phyloP scores from a whole-genome alignment of 768 basidiomycete genomes.

The Kondoa malvinella region DNA sequence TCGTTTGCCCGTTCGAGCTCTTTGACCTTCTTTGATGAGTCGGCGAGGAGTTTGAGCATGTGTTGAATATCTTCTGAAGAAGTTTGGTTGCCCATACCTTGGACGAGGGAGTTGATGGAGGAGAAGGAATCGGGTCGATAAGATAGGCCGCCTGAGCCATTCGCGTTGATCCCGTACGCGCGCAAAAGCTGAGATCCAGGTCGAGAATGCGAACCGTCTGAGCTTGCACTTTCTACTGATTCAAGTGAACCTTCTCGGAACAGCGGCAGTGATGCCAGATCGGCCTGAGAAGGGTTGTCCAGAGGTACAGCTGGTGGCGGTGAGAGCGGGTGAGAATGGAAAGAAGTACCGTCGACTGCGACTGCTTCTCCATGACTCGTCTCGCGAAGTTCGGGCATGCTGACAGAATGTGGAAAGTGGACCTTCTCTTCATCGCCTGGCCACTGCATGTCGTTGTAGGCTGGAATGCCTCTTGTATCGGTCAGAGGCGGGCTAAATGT shows the following conservation, averaged over 20 bases:
- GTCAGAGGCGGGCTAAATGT: background rate
- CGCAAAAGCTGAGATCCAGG: background rate
- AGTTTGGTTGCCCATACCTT: background rate
- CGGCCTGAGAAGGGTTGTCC: background rate
- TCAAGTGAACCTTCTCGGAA: background rate
- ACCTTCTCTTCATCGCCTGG: background rate
- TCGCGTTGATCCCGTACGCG: background rate
- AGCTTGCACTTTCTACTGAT: background rate
- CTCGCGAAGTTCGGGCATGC: background rate
- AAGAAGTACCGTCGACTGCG: background rate
- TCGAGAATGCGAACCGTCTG: background rate
- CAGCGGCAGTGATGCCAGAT: background rate
- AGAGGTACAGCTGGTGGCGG: background rate
- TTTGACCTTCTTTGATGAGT: background rate
- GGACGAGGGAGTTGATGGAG: background rate
- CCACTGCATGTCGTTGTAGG: background rate
- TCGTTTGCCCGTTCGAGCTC: conserved; percentile 57
- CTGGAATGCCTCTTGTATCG: background rate
- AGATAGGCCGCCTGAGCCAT: background rate
- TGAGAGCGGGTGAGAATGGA: conserved; percentile 2
- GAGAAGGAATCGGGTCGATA: conserved; percentile 4
- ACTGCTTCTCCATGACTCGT: background rate
- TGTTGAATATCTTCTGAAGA: background rate
- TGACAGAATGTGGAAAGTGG: background rate
- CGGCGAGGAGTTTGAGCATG: background rate